Evolutionary conservation across 371 early-diverging fungal genomes (phyloP).

Genomic region (Mortierella sp.): DNA sequence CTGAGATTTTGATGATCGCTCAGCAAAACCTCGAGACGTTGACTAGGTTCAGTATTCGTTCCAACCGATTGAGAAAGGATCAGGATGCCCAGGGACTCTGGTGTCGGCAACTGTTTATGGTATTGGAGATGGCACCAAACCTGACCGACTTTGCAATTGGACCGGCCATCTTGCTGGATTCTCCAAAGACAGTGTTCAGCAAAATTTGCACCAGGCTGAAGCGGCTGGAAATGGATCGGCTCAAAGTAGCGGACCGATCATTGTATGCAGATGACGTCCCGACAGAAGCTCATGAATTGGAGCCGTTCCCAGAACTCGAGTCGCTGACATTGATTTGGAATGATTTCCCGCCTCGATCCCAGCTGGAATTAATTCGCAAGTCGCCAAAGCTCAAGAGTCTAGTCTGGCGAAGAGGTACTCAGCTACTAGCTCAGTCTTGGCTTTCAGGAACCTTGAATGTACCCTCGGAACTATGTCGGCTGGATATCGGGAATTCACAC

Average conservation of each 20-base stretch:
- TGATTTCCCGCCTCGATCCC: slow-evolving; percentile 20
- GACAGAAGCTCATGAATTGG: not conserved
- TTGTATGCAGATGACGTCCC: slow-evolving; percentile 3
- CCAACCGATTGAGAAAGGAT: slow-evolving; percentile 19
- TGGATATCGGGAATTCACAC: slow-evolving; percentile 26
- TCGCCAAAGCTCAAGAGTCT: slow-evolving; percentile 13
- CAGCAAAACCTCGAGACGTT: slow-evolving; percentile 17
- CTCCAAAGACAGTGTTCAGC: slow-evolving; percentile 10
- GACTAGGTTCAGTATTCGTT: slow-evolving; percentile 14
- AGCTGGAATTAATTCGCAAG: slow-evolving; percentile 18
- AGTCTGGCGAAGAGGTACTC: slow-evolving; percentile 13
- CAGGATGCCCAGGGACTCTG: slow-evolving; percentile 14
- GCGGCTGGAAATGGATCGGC: slow-evolving; percentile 16
- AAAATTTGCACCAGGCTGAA: slow-evolving; percentile 9
- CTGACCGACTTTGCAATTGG: slow-evolving; percentile 15
- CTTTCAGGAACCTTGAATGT: slow-evolving; percentile 8
- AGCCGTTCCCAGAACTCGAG: slow-evolving; percentile 6
- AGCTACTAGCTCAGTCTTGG: slow-evolving; percentile 14
- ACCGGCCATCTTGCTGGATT: slow-evolving; percentile 16
- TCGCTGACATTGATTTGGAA: slow-evolving; percentile 29
- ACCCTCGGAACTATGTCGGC: not conserved
- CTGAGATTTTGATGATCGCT: slow-evolving; percentile 23
- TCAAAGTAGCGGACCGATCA: slow-evolving; percentile 12
- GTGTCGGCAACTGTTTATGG: slow-evolving; percentile 24
- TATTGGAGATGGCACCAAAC: slow-evolving; percentile 12